Evolutionary conservation across 805 yeast genomes (phyloP).

Genomic region (Pichia exigua): DNA sequence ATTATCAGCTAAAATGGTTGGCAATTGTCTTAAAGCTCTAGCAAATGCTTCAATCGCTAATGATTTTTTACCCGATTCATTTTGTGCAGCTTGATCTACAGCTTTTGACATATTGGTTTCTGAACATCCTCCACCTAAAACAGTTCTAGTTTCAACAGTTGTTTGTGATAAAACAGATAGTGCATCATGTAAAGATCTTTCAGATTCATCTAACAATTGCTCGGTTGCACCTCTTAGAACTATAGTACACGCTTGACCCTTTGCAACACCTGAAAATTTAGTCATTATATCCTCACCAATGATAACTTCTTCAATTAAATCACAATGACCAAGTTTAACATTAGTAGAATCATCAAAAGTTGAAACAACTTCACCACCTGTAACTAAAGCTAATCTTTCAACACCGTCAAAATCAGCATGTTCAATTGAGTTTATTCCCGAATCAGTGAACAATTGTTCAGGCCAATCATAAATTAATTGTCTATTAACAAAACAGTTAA

Average conservation of each 20-base stretch:
- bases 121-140: conserved; percentile 91
- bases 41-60: conserved; percentile 94
- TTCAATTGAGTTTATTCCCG: conserved; percentile 84
- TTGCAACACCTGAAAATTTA: conserved; percentile 90
- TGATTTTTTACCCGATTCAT: conserved; percentile 86
- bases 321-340: conserved; percentile 84
- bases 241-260: conserved; percentile 93
- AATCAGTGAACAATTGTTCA: conserved; percentile 85
- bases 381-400: conserved; percentile 90
- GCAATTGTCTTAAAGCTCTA: conserved; percentile 86
- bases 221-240: conserved; percentile 97
- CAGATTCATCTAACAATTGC: conserved; percentile 96
- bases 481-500: conserved; percentile 88
- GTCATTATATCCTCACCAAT: conserved; percentile 90
- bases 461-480: conserved; percentile 98
- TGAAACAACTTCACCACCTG: conserved; percentile 97
- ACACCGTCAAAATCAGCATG: conserved; percentile 99
- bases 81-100: conserved; percentile 86
- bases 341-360: conserved; percentile 89
- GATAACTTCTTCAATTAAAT: conserved; percentile 79
- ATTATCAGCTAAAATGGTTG: conserved; percentile 92
- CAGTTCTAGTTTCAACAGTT: conserved; percentile 84
- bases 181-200: conserved; percentile 95
- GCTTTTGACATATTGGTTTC: conserved; percentile 94
- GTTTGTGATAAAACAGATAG: conserved; percentile 92